phyloP scores from a whole-genome alignment of 306 rosid genomes.

The Begonia fuchsioides region DNA sequence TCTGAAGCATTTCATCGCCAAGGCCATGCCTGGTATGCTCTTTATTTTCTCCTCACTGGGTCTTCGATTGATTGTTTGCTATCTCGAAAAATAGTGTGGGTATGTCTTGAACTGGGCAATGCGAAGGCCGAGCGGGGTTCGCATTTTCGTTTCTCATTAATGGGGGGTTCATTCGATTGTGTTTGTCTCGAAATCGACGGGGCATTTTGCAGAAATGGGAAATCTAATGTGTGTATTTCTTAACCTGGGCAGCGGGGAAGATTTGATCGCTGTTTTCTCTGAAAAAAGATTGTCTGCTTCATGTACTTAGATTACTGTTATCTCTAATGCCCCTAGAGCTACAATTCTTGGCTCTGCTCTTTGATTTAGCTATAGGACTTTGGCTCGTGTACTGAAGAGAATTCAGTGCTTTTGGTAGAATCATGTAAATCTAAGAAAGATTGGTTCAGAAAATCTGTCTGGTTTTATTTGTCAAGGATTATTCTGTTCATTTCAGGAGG shows the following conservation, averaged over 20 bases:
- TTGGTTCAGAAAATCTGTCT: neutral
- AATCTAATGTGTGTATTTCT: neutral
- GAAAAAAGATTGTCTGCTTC: neutral
- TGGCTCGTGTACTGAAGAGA: too few relatives aligned
- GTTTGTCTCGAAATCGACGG: neutral
- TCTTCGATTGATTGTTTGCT: neutral
- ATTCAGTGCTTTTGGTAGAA: neutral
- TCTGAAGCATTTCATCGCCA: constrained; percentile 56
- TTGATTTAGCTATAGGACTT: neutral
- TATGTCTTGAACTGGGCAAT: neutral
- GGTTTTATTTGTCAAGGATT: neutral
- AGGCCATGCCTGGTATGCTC: constrained; percentile 46
- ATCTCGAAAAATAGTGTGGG: too few relatives aligned
- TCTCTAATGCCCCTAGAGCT: neutral
- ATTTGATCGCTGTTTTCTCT: neutral
- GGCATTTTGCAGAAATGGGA: neutral
- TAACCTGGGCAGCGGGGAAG: neutral
- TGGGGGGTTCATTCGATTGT: neutral
- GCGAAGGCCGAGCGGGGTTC: neutral
- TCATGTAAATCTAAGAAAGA: neutral
- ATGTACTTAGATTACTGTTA: neutral
- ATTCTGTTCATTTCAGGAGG: neutral
- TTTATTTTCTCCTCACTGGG: neutral
- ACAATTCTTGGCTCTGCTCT: neutral
- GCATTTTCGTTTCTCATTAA: neutral